These are phyloP conservation scores for Diaporthe citrichinensis DNA, from an alignment of 2,329 filamentous ascomycete genomes.

Conservation along the genomic window DNA sequence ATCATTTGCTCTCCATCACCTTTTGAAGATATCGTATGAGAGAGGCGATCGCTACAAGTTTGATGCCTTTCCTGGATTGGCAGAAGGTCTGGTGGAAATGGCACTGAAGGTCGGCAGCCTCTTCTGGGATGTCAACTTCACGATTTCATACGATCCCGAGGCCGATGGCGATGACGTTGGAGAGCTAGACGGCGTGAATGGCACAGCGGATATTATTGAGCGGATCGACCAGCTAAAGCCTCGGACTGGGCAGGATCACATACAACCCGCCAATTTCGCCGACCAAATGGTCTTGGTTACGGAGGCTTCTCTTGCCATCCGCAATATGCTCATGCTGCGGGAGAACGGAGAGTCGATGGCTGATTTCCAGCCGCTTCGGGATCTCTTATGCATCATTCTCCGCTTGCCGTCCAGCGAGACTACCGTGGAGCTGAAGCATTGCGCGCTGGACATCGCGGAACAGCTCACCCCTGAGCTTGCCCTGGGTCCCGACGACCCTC, in stretches of 20 bases:
- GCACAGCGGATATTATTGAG: constrained; percentile 80
- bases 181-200: constrained; percentile 69
- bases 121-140: constrained; percentile 88
- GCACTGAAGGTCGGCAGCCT: constrained; percentile 82
- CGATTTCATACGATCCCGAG: constrained; percentile 75
- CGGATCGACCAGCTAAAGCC: constrained; percentile 76
- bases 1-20: constrained; percentile 91
- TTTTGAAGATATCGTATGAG: constrained; percentile 96
- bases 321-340: constrained; percentile 95
- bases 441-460: constrained; percentile 91
- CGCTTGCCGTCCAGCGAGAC: constrained; percentile 80
- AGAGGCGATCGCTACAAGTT: constrained; percentile 97
- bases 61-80: constrained; percentile 89
- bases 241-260: constrained; percentile 74
- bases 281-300: constrained; percentile 83
- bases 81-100: constrained; percentile 89
- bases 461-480: constrained; percentile 87
- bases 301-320: constrained; percentile 87
- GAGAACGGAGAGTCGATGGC: constrained; percentile 90
- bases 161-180: constrained; percentile 68
- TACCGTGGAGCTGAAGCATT: constrained; percentile 88
- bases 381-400: constrained; percentile 86
- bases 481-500: constrained; percentile 79
- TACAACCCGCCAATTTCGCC: constrained; percentile 79
- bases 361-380: constrained; percentile 80